Evolutionary conservation across 208 protist species (phyloP).

Genomic region (Trichomonas gallinae): DNA sequence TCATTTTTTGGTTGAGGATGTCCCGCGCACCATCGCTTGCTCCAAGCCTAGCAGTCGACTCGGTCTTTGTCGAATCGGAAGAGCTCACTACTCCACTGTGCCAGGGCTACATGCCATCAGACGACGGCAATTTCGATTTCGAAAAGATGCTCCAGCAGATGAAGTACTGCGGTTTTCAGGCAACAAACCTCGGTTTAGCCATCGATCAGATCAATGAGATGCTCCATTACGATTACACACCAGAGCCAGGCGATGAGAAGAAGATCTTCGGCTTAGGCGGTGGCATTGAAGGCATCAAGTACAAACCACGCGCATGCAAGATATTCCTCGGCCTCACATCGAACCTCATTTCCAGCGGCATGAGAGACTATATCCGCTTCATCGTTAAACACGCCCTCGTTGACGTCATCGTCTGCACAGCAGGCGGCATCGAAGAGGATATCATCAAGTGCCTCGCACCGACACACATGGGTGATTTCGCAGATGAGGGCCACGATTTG

Average conservation of each 20-base stretch:
- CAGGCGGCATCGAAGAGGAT: constrained; percentile 98
- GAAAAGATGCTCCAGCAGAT: not conserved
- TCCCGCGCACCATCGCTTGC: not conserved
- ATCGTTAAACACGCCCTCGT: constrained; percentile 73
- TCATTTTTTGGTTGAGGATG: too few relatives aligned
- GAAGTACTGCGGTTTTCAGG: not conserved
- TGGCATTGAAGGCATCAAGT: not conserved
- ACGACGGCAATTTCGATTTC: not conserved
- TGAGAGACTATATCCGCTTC: constrained; percentile 87
- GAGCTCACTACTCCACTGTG: not conserved
- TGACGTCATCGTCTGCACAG: constrained; percentile 89
- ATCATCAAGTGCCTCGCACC: constrained; percentile 95
- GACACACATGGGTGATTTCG: constrained; percentile 79
- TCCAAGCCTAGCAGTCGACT: not conserved
- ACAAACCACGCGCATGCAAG: constrained; percentile 20
- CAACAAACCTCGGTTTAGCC: not conserved
- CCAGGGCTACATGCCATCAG: not conserved
- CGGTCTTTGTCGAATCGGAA: not conserved
- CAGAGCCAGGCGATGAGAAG: not conserved
- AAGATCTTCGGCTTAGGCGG: not conserved
- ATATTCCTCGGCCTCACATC: constrained; percentile 98
- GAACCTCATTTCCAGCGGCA: constrained; percentile 94
- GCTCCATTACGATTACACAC: not conserved
- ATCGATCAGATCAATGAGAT: constrained; percentile 24
- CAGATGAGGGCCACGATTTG: constrained; percentile 65